These are phyloP conservation scores for Saccharomyces hybrid DNA, from an alignment of 1,139 yeast species.

Conservation along the genomic window DNA sequence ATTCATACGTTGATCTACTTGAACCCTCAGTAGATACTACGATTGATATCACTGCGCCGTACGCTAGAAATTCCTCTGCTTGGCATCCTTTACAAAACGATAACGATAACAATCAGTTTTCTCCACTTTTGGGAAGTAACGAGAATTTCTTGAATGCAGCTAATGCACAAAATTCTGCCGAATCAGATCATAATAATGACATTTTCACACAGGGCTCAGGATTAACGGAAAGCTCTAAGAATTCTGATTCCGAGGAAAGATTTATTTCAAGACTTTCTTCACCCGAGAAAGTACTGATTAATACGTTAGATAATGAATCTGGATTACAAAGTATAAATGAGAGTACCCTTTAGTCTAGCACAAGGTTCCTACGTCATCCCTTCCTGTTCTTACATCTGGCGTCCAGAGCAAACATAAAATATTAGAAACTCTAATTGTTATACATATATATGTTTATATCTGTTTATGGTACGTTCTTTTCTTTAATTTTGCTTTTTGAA, in stretches of 20 bases:
- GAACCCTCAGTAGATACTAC: conserved; percentile 20
- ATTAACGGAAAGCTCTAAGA: not conserved
- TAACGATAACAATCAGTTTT: conserved; percentile 6
- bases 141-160: not conserved
- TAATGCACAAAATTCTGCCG: not conserved
- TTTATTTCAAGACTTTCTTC: not conserved
- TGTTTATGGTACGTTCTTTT: not conserved
- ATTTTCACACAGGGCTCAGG: not conserved
- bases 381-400: not conserved
- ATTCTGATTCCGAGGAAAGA: conserved; percentile 4
- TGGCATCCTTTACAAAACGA: conserved; percentile 27
- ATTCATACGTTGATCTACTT: conserved; percentile 13
- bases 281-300: not conserved
- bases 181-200: not conserved
- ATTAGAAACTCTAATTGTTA: not conserved
- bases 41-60: conserved; percentile 27
- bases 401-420: not conserved
- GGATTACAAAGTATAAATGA: not conserved
- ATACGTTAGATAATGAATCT: not conserved
- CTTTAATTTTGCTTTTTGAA: not conserved
- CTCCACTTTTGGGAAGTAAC: conserved; percentile 9
- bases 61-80: conserved; percentile 21
- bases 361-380: not conserved
- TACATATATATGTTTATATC: not conserved
- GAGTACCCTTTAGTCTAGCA: not conserved